These are phyloP conservation scores for Magnusiomyces magnusii DNA, from an alignment of 1,139 yeast genomes.

Conservation along the genomic window DNA sequence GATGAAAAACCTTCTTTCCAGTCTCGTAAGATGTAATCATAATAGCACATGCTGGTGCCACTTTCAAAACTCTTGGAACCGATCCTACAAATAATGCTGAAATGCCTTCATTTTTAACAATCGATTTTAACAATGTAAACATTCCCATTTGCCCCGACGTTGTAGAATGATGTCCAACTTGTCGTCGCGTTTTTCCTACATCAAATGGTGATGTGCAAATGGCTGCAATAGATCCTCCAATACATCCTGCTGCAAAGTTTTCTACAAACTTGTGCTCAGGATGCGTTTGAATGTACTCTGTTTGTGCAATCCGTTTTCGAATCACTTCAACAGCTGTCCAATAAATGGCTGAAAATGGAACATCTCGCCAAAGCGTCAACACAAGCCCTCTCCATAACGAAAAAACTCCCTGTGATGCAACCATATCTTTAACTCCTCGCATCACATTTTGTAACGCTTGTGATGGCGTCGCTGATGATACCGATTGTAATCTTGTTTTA, in stretches of 20 bases:
- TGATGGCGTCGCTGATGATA: constrained; percentile 30
- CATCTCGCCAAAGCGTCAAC: constrained; percentile 92
- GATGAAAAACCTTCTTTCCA: constrained; percentile 55
- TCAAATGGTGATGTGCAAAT: constrained; percentile 88
- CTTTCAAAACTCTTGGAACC: constrained; percentile 76
- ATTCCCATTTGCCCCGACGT: constrained; percentile 38
- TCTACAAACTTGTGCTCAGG: constrained; percentile 54
- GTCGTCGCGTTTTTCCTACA: constrained; percentile 92
- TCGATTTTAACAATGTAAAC: constrained; percentile 56
- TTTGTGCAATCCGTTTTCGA: constrained; percentile 22
- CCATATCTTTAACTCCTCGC: constrained; percentile 49
- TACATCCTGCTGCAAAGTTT: constrained; percentile 75
- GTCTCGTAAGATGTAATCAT: constrained; percentile 96
- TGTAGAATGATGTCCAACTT: constrained; percentile 43
- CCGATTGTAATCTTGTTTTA: constrained; percentile 83
- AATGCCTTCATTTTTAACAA: constrained; percentile 64
- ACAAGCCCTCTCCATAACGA: constrained; percentile 79
- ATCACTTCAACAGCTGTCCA: constrained; percentile 59
- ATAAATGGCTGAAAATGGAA: constrained; percentile 91
- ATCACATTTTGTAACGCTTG: constrained; percentile 37
- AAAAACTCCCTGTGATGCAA: constrained; percentile 49
- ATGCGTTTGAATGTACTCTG: constrained; percentile 22
- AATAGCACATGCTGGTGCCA: constrained; percentile 97
- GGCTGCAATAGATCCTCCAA: constrained; percentile 83
- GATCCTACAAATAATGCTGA: constrained; percentile 77